Conservation (phyloP, 345 rosid species). For the Reutealis trisperma region DNA sequence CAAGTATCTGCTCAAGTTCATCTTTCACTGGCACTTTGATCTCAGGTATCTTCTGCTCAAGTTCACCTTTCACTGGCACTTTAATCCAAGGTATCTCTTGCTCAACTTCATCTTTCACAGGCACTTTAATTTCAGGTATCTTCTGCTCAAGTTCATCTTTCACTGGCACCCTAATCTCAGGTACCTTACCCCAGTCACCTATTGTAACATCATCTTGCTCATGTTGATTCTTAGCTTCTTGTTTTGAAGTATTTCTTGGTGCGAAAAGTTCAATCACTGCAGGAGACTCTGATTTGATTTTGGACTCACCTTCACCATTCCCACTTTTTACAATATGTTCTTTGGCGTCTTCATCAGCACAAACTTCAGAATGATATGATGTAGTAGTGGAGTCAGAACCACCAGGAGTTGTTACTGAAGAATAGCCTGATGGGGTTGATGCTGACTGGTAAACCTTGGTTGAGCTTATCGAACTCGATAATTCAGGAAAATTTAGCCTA, state of each 20-base stretch:
- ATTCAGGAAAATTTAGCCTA: conserved; percentile 52
- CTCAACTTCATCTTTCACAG: not conserved
- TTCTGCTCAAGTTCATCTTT: not conserved
- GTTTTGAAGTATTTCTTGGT: not conserved
- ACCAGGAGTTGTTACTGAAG: conserved; percentile 23
- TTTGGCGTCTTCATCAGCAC: conserved; percentile 30
- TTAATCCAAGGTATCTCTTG: not conserved
- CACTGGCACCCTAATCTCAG: not conserved
- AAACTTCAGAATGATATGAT: conserved; percentile 48
- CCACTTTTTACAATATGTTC: conserved; percentile 18
- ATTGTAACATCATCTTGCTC: conserved; percentile 4
- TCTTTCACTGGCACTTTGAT: too few relatives aligned
- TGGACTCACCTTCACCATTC: conserved; percentile 28
- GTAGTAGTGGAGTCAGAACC: conserved; percentile 37
- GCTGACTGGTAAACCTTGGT: not conserved
- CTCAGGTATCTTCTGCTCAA: not conserved
- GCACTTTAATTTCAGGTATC: not conserved
- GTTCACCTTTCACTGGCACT: not conserved
- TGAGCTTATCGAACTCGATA: not conserved
- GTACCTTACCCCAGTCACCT: not conserved
- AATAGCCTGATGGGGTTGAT: conserved; percentile 3
- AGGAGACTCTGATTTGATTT: not conserved
- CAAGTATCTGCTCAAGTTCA: not conserved
- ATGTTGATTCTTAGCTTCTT: conserved; percentile 9
- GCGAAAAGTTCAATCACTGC: not conserved